Base-by-base conservation (phyloP, 2,329 filamentous ascomycete genomes). In the Apiospora arundinis region DNA sequence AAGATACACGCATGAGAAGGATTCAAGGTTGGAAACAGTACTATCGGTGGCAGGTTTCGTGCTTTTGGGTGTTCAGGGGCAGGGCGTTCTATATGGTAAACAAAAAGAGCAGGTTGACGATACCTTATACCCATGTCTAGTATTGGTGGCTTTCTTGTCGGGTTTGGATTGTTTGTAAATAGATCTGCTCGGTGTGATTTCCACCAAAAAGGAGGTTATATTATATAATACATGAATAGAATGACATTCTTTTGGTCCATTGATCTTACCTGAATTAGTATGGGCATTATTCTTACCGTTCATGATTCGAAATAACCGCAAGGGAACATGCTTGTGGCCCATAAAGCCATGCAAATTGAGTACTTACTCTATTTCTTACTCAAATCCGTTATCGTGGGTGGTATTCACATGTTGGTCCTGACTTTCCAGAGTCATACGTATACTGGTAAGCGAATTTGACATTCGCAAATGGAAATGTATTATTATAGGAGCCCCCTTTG, bases 1-100 rank as follows among this genome's bases (percentile, higher is more conserved):
- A 40, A 63, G 32, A 63, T 40, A 40, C 56, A 63, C 56, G 32
- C 12, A 12, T n/a, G 18, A n/a, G 4, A 21, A 40, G 32, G 9
- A 63, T 12, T n/a, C 56, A 21, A 9, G 1, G 52, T 56, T 45
- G 21, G 52, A 56, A 56, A 8, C 52, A 56, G 52, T 56, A 56
- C 14, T 28, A 14, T 21, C 32, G 2, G 3, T 18, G 18, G 5
- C 52, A 6, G 28, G 28, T 63, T 63, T 63, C 16, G 28, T 63
- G 28, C 11, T n/a, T 21, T 63, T 23, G 37, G 56, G 56, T 40
- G 56, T 12, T 63, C 32, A 40, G 32, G 56, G 56, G 56, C 32
- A 63, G 18, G 56, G 56, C 56, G 56, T 63, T 63, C 32, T 63
- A 63, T 28, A 63, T 21, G 56, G 56, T 63, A 40, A n/a, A 14